These are phyloP conservation scores for Zangia roseola DNA, from an alignment of 768 basidiomycete species.

Conservation along the genomic window DNA sequence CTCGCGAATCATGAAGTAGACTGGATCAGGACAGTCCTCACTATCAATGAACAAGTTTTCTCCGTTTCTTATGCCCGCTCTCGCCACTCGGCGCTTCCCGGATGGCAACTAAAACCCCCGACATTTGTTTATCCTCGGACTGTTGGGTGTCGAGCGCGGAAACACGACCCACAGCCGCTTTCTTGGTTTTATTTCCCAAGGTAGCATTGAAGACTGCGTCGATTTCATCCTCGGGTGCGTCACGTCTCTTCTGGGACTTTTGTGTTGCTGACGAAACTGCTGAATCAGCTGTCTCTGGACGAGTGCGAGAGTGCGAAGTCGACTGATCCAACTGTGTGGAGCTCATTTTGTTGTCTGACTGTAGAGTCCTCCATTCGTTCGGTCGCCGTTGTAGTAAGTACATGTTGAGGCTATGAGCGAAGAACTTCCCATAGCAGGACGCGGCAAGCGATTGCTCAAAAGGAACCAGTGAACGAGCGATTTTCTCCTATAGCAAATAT, in stretches of 20 bases:
- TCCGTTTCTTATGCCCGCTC: conserved; percentile 35
- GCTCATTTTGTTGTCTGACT: conserved; percentile 42
- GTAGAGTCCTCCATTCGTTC: conserved; percentile 80
- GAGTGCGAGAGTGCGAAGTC: conserved; percentile 14
- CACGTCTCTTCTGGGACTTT: conserved; percentile 48
- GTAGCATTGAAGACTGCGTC: conserved; percentile 65
- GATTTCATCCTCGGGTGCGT: conserved; percentile 60
- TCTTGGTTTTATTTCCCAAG: conserved; percentile 60
- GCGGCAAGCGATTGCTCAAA: conserved; percentile 70
- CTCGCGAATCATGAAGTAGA: too few relatives aligned
- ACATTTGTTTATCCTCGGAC: conserved; percentile 38
- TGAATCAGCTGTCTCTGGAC: not conserved
- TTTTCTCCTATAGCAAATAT: conserved; percentile 68
- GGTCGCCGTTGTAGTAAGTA: conserved; percentile 75
- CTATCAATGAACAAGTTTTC: conserved; percentile 13
- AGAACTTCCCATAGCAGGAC: conserved; percentile 87
- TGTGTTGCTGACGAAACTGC: conserved; percentile 4
- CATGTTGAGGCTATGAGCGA: conserved; percentile 75
- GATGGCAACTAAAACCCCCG: conserved; percentile 59
- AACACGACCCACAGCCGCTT: conserved; percentile 40
- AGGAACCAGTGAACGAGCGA: conserved; percentile 74
- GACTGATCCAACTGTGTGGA: conserved; percentile 10
- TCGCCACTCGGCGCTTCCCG: conserved; percentile 52
- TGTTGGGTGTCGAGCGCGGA: conserved; percentile 11
- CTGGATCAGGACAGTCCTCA: not conserved